These are phyloP conservation scores for Beauveria pseudobassiana DNA, from an alignment of 2,329 filamentous ascomycete species.

Conservation along the genomic window DNA sequence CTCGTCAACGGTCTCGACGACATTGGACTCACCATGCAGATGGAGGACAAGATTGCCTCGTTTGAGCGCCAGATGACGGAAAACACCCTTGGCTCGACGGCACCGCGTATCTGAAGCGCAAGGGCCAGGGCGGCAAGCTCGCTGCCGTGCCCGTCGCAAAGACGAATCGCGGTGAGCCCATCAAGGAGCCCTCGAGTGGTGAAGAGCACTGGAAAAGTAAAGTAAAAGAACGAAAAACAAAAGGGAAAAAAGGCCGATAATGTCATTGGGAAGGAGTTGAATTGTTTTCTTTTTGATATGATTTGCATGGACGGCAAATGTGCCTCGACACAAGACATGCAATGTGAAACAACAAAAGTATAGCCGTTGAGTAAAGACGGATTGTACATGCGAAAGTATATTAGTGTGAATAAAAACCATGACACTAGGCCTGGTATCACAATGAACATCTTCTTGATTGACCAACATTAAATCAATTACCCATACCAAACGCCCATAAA, in stretches of 20 bases:
- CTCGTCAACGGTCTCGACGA: constrained; percentile 90
- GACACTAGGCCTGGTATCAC: background rate
- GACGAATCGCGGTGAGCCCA: constrained; percentile 79
- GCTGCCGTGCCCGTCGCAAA: constrained; percentile 64
- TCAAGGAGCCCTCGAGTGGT: constrained; percentile 91
- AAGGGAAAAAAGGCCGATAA: background rate
- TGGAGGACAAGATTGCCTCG: constrained; percentile 77
- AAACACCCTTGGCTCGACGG: constrained; percentile 87
- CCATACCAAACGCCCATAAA: background rate
- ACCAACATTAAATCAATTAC: background rate
- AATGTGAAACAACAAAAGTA: background rate
- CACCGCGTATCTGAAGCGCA: constrained; percentile 64
- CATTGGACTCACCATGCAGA: constrained; percentile 88
- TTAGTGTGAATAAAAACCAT: background rate
- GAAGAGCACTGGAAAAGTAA: constrained; percentile 14
- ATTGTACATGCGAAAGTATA: no score
- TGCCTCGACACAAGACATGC: background rate
- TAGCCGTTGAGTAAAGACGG: background rate
- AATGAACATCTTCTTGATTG: background rate
- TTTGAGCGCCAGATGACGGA: constrained; percentile 73
- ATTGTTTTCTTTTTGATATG: background rate
- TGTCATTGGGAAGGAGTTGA: constrained; percentile 11
- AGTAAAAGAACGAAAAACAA: no score
- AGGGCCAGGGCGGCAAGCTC: constrained; percentile 46
- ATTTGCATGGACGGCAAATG: background rate